Percentiles rank a stretch among this genome's conserved stretches.
phyloP scores from a whole-genome alignment of 2,329 filamentous ascomycete genomes.

The Xylaria sp. region DNA sequence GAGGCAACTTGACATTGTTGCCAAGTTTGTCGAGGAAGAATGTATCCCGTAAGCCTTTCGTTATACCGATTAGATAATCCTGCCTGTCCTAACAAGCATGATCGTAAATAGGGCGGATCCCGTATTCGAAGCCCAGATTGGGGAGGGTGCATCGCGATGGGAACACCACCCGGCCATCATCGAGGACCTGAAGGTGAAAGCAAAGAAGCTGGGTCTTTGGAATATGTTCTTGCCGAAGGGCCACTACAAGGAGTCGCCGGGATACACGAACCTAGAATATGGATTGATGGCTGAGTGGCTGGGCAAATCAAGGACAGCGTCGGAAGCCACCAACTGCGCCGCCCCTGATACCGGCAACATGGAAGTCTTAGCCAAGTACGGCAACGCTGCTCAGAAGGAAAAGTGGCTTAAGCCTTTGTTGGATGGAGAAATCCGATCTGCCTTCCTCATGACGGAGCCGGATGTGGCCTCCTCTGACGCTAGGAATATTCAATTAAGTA shows the following conservation, averaged over 20 bases:
- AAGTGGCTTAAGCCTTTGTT: slow-evolving; percentile 84
- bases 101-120: slow-evolving; percentile 71
- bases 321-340: slow-evolving; percentile 88
- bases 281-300: slow-evolving; percentile 97
- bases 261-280: slow-evolving; percentile 95
- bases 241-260: slow-evolving; percentile 94
- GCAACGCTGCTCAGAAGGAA: slow-evolving; percentile 84
- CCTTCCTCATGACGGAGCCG: slow-evolving; percentile 94
- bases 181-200: slow-evolving; percentile 89
- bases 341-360: slow-evolving; percentile 95
- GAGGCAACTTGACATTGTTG: slow-evolving; percentile 85
- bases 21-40: slow-evolving; percentile 97
- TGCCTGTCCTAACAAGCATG: slow-evolving; percentile 36
- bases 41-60: slow-evolving; percentile 75
- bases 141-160: slow-evolving; percentile 81
- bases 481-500: slow-evolving; percentile 88
- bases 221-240: slow-evolving; percentile 97
- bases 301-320: slow-evolving; percentile 84
- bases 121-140: slow-evolving; percentile 82
- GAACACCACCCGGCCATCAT: slow-evolving; percentile 80
- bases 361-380: slow-evolving; percentile 94
- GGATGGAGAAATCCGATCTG: slow-evolving; percentile 85
- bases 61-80: background rate
- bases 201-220: slow-evolving; percentile 87
- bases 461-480: slow-evolving; percentile 90